These are phyloP conservation scores for Phytomonas sp. DNA, from an alignment of 208 protist genomes.

Conservation along the genomic window DNA sequence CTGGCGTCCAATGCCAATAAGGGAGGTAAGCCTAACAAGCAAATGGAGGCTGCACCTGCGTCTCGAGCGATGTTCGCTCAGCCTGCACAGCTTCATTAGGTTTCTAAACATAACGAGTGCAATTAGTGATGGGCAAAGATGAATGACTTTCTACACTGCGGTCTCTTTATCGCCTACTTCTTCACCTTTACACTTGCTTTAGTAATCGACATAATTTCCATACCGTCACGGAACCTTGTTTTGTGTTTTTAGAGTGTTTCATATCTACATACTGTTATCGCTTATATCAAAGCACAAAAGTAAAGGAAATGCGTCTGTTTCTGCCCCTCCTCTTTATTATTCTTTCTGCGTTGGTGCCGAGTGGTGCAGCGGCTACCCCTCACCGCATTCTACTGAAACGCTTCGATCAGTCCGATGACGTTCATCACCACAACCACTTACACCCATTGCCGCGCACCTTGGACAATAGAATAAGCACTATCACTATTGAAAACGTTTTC, in stretches of 20 bases:
- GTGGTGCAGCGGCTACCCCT: slow-evolving; percentile 13
- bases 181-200: too few relatives aligned
- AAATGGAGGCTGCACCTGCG: not conserved
- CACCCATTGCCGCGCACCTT: slow-evolving; percentile 19
- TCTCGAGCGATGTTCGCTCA: not conserved
- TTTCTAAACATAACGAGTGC: too few relatives aligned
- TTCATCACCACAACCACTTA: slow-evolving; percentile 18
- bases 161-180: too few relatives aligned
- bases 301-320: slow-evolving; percentile 1
- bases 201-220: too few relatives aligned
- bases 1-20: not conserved
- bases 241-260: slow-evolving; percentile 9
- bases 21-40: slow-evolving; percentile 6
- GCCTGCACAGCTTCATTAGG: too few relatives aligned
- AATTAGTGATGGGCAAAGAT: too few relatives aligned
- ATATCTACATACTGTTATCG: not conserved
- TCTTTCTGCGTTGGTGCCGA: slow-evolving; percentile 6
- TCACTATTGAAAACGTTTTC: slow-evolving; percentile 58
- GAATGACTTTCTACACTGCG: too few relatives aligned
- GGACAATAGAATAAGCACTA: slow-evolving; percentile 15
- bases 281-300: not conserved
- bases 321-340: slow-evolving; percentile 11
- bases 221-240: too few relatives aligned
- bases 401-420: slow-evolving; percentile 22
- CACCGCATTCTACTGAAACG: slow-evolving; percentile 26